Percentiles rank a stretch among this genome's conserved stretches.
These are phyloP conservation scores for Tylopilus sp. DNA, from an alignment of 1,284 basidiomycete genomes.

Conservation along the genomic window DNA sequence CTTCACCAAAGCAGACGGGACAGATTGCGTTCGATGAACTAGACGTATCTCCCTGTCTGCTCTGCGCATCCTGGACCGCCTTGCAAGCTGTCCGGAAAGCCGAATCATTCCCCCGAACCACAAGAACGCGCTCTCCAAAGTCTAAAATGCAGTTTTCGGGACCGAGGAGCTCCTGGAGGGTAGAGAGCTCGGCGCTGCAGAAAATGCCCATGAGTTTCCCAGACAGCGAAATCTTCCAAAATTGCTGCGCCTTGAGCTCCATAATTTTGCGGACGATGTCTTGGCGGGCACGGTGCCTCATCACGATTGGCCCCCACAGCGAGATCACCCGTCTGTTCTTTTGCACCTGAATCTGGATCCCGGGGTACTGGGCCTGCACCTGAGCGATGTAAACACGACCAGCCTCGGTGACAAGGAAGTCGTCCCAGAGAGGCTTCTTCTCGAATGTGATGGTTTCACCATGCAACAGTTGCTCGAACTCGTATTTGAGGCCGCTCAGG, in stretches of 20 bases:
- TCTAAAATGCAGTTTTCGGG: constrained; percentile 39
- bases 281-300: constrained; percentile 39
- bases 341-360: constrained; percentile 44
- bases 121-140: constrained; percentile 28
- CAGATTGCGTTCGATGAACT: constrained; percentile 20
- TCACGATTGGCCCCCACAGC: constrained; percentile 45
- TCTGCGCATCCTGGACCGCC: constrained; percentile 36
- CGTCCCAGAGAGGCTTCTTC: constrained; percentile 57
- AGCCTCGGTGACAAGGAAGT: constrained; percentile 44
- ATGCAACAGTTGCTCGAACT: constrained; percentile 54
- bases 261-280: constrained; percentile 46
- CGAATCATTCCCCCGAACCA: constrained; percentile 36
- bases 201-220: constrained; percentile 45
- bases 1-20: constrained; percentile 44
- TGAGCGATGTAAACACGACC: constrained; percentile 45
- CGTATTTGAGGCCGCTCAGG: constrained; percentile 50
- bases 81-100: constrained; percentile 36
- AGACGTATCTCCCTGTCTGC: constrained; percentile 28
- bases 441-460: constrained; percentile 54
- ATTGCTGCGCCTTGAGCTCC: constrained; percentile 39
- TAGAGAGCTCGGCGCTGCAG: constrained; percentile 39
- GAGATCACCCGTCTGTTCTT: constrained; percentile 42
- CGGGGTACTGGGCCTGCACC: constrained; percentile 37
- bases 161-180: constrained; percentile 39
- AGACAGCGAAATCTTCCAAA: constrained; percentile 44